Evolutionary conservation across 2,329 filamentous ascomycete genomes (phyloP).

Genomic region (Cryphonectria japonica): DNA sequence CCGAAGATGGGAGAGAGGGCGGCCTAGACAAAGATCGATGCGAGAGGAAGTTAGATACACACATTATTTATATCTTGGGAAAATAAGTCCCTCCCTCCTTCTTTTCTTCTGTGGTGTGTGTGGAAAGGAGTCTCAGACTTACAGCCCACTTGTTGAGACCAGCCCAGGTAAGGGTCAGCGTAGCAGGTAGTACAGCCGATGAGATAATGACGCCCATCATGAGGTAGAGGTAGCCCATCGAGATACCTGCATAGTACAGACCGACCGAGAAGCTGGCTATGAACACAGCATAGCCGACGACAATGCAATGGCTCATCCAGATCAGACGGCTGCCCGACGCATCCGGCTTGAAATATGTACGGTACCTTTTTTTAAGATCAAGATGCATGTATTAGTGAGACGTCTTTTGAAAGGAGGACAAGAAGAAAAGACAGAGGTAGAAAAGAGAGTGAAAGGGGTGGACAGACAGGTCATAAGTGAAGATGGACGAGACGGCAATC

Average conservation of each 20-base stretch:
- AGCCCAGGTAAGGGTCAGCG: slow-evolving; percentile 79
- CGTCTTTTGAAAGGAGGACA: neutral
- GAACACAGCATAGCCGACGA: slow-evolving; percentile 70
- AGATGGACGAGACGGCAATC: slow-evolving; percentile 85
- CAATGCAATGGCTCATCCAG: slow-evolving; percentile 75
- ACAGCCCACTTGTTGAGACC: slow-evolving; percentile 76
- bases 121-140: too few species aligned
- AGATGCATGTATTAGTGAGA: neutral
- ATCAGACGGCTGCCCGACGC: slow-evolving; percentile 79
- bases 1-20: slow-evolving; percentile 71
- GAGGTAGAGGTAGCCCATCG: slow-evolving; percentile 86
- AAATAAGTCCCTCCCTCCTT: too few species aligned
- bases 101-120: too few species aligned
- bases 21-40: slow-evolving; percentile 43
- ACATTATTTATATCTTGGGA: neutral
- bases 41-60: neutral
- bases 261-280: slow-evolving; percentile 81
- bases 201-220: slow-evolving; percentile 93
- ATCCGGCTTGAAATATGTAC: slow-evolving; percentile 79
- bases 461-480: slow-evolving; percentile 73
- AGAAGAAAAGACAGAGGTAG: neutral
- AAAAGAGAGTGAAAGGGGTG: neutral
- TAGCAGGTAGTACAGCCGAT: slow-evolving; percentile 80
- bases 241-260: slow-evolving; percentile 73
- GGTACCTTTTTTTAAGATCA: slow-evolving; percentile 52